These are phyloP conservation scores for Amoebophrya sp. DNA, from an alignment of 169 alveolate species.

Conservation along the genomic window DNA sequence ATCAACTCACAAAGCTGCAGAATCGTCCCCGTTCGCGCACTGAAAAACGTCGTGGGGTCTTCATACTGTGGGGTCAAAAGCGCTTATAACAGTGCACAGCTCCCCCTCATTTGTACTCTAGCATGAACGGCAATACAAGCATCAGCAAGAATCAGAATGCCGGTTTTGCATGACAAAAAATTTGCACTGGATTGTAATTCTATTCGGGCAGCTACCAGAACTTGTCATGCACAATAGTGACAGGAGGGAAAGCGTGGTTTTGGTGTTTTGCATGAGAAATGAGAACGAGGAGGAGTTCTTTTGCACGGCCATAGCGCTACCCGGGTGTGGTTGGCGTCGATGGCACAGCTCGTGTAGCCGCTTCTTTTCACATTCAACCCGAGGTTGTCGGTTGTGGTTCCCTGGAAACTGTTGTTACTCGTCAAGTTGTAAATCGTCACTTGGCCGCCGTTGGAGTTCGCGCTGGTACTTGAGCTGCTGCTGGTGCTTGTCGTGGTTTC, in stretches of 20 bases:
- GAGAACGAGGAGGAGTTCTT: not conserved
- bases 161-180: not conserved
- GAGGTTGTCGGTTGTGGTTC: not conserved
- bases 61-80: not conserved
- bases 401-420: not conserved
- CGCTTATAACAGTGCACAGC: not conserved
- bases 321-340: not conserved
- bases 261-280: not conserved
- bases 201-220: not conserved
- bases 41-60: not conserved
- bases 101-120: not conserved
- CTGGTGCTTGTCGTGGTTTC: not conserved
- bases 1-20: not conserved
- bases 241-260: not conserved
- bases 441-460: not conserved
- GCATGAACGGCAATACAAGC: not conserved
- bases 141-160: not conserved
- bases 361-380: not conserved
- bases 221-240: not conserved
- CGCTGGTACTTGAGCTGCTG: not conserved
- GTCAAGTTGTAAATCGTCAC: not conserved
- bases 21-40: not conserved
- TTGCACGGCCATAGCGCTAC: not conserved
- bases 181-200: not conserved
- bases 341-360: not conserved